Evolutionary conservation across 1,139 yeast genomes (phyloP), one percentile per base, ranked within the genome.

Genomic region (Yamadazyma taylorii): DNA sequence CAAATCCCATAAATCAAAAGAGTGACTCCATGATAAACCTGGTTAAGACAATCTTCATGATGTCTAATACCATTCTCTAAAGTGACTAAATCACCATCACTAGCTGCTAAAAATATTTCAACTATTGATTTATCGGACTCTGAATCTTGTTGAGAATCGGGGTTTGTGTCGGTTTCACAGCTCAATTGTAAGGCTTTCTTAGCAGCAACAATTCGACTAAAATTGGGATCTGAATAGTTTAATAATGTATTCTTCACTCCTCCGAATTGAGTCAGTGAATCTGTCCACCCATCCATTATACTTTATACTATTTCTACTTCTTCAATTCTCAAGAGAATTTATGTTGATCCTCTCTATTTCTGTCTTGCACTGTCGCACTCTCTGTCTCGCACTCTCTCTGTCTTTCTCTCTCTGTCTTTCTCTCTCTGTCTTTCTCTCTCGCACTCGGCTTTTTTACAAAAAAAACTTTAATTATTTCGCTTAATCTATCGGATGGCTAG

Each of bases 1-100:
- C 77, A 75, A 17, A 78, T 65, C 10, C 82, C 76, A 50, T 69
- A 76, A 1, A 78, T 64, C 47, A 79, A 60, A 1, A 81, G 74
- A 0, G 76, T 63, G 3, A 70, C 60, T 0, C 85, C 85, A 23
- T 56, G 53, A 39, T 52, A 63, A 17, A 53, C 41, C 21, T 43
- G 32, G 33, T 69, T 58, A n/a, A 69, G 51, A 10, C 61, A 41
- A 4, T 60, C 59, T 1, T 66, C 61, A 33, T 63, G 53, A 3
- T 56, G 49, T 15, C 66, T 44, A 2, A 66, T 42, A 2, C 69
- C 47, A 15, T 63, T 61, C 40, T 75, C 74, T 22, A 74, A 47
- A 1, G 75, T 56, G 2, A 62, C 69, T 24, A 64, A 43, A 45
- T 79, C 84, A 8, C 80, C 81, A 30, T 77, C 73, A 24, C 78